Evolutionary conservation across 345 rosid genomes (phyloP).

Genomic region (Arabidopsis arenosa): DNA sequence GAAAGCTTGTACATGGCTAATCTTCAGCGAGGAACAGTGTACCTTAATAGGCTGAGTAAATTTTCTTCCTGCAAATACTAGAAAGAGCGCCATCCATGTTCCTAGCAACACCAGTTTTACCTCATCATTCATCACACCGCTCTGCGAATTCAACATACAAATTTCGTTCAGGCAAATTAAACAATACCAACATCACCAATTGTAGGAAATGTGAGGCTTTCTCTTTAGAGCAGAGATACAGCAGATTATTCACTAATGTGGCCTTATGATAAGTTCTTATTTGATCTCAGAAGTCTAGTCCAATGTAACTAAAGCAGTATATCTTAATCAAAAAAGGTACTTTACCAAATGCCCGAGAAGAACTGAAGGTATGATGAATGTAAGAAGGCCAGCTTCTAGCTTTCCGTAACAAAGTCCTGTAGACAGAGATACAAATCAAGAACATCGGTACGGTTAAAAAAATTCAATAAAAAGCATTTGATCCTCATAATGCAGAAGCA

Average conservation of each 20-base stretch:
- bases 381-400: constrained; percentile 90
- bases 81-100: constrained; percentile 81
- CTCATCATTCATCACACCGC: constrained; percentile 79
- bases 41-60: constrained; percentile 96
- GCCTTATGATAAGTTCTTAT: not conserved
- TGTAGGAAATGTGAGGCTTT: not conserved
- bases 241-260: not conserved
- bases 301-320: constrained; percentile 22
- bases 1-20: constrained; percentile 1
- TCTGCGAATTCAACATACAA: constrained; percentile 50
- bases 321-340: constrained; percentile 20
- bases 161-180: not conserved
- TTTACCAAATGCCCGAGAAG: constrained; percentile 94
- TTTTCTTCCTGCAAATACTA: constrained; percentile 90
- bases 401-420: constrained; percentile 95
- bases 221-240: not conserved
- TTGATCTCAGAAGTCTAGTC: constrained; percentile 8
- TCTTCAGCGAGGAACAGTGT: constrained; percentile 10
- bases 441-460: not conserved
- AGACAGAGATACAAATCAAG: constrained; percentile 31
- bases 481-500: not conserved
- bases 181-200: not conserved
- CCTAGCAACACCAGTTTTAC: constrained; percentile 69
- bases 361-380: constrained; percentile 80
- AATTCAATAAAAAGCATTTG: not conserved